Percentiles rank a stretch among this genome's conserved stretches.
Evolutionary conservation across 2,329 filamentous ascomycete species (phyloP).

Genomic region (Trichoderma harzianum): DNA sequence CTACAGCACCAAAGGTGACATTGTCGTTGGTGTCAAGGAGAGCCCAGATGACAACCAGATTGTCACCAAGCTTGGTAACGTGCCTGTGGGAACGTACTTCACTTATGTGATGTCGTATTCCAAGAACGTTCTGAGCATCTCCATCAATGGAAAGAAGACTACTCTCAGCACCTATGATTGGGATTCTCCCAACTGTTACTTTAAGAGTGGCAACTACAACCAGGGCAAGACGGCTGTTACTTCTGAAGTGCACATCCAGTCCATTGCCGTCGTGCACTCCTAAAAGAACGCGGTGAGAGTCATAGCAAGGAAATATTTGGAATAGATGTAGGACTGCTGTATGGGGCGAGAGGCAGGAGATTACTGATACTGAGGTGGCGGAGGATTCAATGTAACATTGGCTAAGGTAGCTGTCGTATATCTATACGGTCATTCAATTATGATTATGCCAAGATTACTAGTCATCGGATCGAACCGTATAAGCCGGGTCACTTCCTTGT

Average conservation of each 20-base stretch:
- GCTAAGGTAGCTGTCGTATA: background rate
- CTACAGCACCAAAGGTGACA: constrained; percentile 32
- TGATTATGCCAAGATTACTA: background rate
- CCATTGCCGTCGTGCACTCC: constrained; percentile 29
- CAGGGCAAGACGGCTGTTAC: constrained; percentile 27
- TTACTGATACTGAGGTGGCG: background rate
- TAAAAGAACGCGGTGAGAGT: background rate
- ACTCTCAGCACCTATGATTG: constrained; percentile 29
- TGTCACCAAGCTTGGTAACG: constrained; percentile 31
- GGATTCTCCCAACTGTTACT: constrained; percentile 33
- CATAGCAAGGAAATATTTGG: background rate
- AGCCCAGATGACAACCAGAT: constrained; percentile 31
- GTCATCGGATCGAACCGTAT: background rate
- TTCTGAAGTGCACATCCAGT: constrained; percentile 27
- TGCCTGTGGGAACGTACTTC: constrained; percentile 34
- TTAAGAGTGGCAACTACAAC: constrained; percentile 39
- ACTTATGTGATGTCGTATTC: constrained; percentile 38
- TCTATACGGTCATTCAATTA: background rate
- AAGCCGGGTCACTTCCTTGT: background rate
- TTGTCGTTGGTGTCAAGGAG: constrained; percentile 35
- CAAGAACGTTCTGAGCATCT: constrained; percentile 31
- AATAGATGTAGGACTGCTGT: background rate
- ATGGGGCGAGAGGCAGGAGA: no score
- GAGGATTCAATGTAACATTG: background rate
- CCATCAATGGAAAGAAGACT: constrained; percentile 29